A percentile compares a stretch with the other conserved stretches of the same genome.
These are phyloP conservation scores for Knufia petricola DNA, from an alignment of 2,329 filamentous ascomycete species.

Conservation along the genomic window DNA sequence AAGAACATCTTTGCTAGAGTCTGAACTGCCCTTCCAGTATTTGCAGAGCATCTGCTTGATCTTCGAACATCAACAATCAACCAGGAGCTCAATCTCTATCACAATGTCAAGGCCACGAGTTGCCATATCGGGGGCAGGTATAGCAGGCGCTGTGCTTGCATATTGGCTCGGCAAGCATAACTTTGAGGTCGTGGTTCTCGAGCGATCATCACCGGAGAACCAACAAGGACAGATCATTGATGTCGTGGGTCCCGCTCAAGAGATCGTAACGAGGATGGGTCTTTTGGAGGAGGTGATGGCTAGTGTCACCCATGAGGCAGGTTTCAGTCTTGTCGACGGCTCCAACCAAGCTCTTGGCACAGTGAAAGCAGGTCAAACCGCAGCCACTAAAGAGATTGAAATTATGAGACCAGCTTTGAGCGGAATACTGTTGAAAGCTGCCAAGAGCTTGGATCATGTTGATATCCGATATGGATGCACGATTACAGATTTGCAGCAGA, in stretches of 20 bases:
- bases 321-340: slow-evolving; percentile 31
- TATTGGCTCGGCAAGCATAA: slow-evolving; percentile 4
- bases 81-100: no score
- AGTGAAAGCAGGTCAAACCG: slow-evolving; percentile 12
- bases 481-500: neutral
- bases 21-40: no score
- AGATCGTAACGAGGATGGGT: slow-evolving; percentile 44
- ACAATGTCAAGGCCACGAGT: neutral
- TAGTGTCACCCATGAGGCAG: slow-evolving; percentile 35
- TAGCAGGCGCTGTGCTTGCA: slow-evolving; percentile 6
- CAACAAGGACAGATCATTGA: slow-evolving; percentile 46
- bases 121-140: slow-evolving; percentile 2
- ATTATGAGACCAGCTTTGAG: slow-evolving; percentile 50
- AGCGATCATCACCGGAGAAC: slow-evolving; percentile 33
- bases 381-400: slow-evolving; percentile 43
- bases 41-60: no score
- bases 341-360: slow-evolving; percentile 29
- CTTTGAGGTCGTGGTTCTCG: slow-evolving; percentile 23
- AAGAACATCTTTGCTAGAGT: no score
- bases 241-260: slow-evolving; percentile 42
- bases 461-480: neutral
- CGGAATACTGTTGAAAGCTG: slow-evolving; percentile 39
- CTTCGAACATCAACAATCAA: no score
- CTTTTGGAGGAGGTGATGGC: slow-evolving; percentile 35
- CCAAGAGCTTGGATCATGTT: slow-evolving; percentile 13